Evolutionary conservation across 2,329 filamentous ascomycete genomes (phyloP), one percentile per base, ranked within the genome.

Genomic region (Trichoderma endophyticum): DNA sequence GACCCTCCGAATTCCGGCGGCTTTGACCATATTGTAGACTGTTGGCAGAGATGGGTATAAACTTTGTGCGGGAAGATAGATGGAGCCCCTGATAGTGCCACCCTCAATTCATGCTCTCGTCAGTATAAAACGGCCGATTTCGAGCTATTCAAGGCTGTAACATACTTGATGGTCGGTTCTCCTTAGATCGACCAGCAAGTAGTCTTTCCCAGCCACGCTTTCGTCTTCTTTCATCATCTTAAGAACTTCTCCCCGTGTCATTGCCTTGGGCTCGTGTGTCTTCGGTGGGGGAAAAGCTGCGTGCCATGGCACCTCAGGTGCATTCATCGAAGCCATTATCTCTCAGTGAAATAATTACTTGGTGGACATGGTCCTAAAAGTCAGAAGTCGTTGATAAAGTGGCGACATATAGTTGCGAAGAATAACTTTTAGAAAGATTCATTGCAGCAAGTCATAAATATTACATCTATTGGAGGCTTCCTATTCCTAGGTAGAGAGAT

Each of bases 21-120:
- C 77, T 63, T 82, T 82, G 75, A 85, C 82, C 12, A 86, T 63
- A 26, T 73, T 75, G 73, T 86, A 85, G 1, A 86, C 73, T 0
- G 80, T 77, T 0, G 84, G 82, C 4, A 86, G 80, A 4, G 80
- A 82, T 0, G 82, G 80, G 56, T 82, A 83, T 3, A 87, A 75
- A 69, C 80, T 84, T 72, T 87, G 84, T 1, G 85, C 85, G 0
- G 85, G 85, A 4, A 87, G 79, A 74, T 87, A 86, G 75, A 90
- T 80, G 2, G 87, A 88, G 1, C 83, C 83, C 12, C 80, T 81
- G 74, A 90, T 88, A 0, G 86, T 87, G 59, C 88, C 88, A 56
- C 88, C 88, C 87, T 88, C 6, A 3, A 28, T 21, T 12, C n/a
- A 21, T 72, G 72, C 7, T 11, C 14, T n/a, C 4, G 34, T 63